Percentiles rank a stretch among this genome's conserved stretches.
These are phyloP conservation scores for Neoarthrinium moseri DNA, from an alignment of 2,329 filamentous ascomycete species.

Conservation along the genomic window DNA sequence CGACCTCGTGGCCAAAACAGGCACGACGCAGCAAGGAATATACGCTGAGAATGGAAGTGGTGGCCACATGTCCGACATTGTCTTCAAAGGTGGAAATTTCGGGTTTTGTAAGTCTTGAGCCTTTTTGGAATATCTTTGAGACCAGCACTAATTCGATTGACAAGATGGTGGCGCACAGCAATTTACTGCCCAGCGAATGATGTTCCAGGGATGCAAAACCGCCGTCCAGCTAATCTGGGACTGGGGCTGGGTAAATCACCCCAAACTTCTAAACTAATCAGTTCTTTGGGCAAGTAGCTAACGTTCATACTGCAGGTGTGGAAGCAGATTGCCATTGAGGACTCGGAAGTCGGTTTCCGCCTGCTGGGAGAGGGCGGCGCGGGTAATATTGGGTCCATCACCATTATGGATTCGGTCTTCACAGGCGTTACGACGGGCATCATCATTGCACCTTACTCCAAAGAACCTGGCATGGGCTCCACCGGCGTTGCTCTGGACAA, in stretches of 20 bases:
- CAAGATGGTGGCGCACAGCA: conserved; percentile 65
- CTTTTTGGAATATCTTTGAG: conserved; percentile 36
- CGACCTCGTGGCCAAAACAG: conserved; percentile 50
- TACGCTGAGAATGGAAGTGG: conserved; percentile 60
- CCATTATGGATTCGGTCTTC: conserved; percentile 55
- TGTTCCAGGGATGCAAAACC: conserved; percentile 48
- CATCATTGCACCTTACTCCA: no score
- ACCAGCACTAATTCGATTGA: conserved; percentile 39
- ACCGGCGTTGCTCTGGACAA: no score
- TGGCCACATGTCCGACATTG: conserved; percentile 58
- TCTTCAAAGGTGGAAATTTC: conserved; percentile 59
- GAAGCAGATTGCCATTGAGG: background rate
- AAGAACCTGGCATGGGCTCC: no score
- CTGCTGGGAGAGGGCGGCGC: conserved; percentile 47
- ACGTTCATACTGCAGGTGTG: no score
- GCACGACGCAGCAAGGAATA: conserved; percentile 52
- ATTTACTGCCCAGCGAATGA: conserved; percentile 57
- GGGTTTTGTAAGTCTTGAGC: conserved; percentile 37
- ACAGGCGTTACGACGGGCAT: conserved; percentile 49
- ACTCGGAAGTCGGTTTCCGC: conserved; percentile 14
- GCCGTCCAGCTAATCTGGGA: conserved; percentile 58
- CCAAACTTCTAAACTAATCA: no score
- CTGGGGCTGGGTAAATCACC: conserved; percentile 57
- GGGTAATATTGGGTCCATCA: conserved; percentile 49
- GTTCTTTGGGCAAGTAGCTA: no score